Evolutionary conservation across 768 basidiomycete genomes (phyloP).

Genomic region (Amanita thiersii): DNA sequence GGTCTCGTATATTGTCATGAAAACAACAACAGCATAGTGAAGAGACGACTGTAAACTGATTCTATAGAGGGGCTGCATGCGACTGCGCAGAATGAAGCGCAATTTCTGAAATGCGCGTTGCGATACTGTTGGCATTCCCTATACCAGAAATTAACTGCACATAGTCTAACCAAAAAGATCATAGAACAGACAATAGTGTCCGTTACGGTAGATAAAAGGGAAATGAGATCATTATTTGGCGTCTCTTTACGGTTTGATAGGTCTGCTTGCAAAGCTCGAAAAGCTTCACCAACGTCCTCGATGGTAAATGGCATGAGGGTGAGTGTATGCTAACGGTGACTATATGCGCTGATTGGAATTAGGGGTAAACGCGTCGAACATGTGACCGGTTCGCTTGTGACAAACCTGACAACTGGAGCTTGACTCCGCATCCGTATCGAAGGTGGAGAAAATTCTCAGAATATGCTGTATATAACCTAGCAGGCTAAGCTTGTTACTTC

Average conservation of each 20-base stretch:
- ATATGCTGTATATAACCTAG: too few species aligned
- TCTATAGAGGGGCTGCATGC: slow-evolving; percentile 36
- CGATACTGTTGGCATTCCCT: slow-evolving; percentile 33
- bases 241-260: not conserved
- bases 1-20: slow-evolving; percentile 30
- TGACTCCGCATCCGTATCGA: too few species aligned
- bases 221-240: not conserved
- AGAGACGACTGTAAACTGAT: slow-evolving; percentile 29
- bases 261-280: not conserved
- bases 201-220: not conserved
- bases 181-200: slow-evolving; percentile 4
- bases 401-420: too few species aligned
- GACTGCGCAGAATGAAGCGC: slow-evolving; percentile 29
- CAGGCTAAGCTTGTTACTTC: not conserved
- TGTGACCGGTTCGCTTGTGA: too few species aligned
- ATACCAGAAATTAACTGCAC: not conserved
- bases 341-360: slow-evolving; percentile 3
- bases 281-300: not conserved
- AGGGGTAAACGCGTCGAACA: too few species aligned
- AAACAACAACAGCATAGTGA: slow-evolving; percentile 30
- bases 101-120: slow-evolving; percentile 29
- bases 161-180: not conserved
- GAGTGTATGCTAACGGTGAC: not conserved
- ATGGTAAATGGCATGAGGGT: not conserved
- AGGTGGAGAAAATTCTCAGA: too few species aligned